Evolutionary conservation across 768 basidiomycete species (phyloP).

Genomic region (Lactarius psammicola): DNA sequence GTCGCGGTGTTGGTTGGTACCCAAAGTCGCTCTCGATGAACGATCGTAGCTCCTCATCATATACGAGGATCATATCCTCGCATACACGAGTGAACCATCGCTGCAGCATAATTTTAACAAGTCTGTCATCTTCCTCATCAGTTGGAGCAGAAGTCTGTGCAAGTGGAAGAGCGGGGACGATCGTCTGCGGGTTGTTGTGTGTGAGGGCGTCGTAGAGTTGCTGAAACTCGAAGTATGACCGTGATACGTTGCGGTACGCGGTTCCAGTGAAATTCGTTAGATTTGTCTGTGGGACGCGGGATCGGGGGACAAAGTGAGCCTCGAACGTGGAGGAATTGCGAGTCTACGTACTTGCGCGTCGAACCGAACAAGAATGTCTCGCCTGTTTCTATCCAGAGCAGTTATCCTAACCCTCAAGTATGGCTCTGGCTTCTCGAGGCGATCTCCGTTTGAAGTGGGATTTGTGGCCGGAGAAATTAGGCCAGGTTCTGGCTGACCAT

Average conservation of each 20-base stretch:
- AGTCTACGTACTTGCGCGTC: constrained; percentile 78
- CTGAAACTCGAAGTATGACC: constrained; percentile 94
- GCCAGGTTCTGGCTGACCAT: constrained; percentile 81
- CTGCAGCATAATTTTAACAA: constrained; percentile 93
- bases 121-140: constrained; percentile 96
- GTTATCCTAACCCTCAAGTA: constrained; percentile 89
- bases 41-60: constrained; percentile 90
- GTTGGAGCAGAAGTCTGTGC: constrained; percentile 95
- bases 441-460: constrained; percentile 63
- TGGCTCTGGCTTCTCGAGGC: constrained; percentile 73
- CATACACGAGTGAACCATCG: constrained; percentile 92
- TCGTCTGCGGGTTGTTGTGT: constrained; percentile 91
- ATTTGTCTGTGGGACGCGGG: constrained; percentile 65
- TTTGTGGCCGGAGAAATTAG: constrained; percentile 74
- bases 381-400: constrained; percentile 88
- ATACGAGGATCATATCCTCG: constrained; percentile 83
- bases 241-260: constrained; percentile 89
- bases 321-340: constrained; percentile 1
- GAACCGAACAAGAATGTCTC: constrained; percentile 90
- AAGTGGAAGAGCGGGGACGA: constrained; percentile 93
- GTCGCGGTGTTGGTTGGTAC: constrained; percentile 80
- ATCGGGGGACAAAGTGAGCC: not conserved
- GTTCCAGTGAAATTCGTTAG: constrained; percentile 86
- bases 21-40: constrained; percentile 99
- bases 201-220: constrained; percentile 90